A percentile compares a stretch with the other conserved stretches of the same genome.
phyloP scores from a whole-genome alignment of 1,284 basidiomycete genomes.

The Leccinum subrobustum region DNA sequence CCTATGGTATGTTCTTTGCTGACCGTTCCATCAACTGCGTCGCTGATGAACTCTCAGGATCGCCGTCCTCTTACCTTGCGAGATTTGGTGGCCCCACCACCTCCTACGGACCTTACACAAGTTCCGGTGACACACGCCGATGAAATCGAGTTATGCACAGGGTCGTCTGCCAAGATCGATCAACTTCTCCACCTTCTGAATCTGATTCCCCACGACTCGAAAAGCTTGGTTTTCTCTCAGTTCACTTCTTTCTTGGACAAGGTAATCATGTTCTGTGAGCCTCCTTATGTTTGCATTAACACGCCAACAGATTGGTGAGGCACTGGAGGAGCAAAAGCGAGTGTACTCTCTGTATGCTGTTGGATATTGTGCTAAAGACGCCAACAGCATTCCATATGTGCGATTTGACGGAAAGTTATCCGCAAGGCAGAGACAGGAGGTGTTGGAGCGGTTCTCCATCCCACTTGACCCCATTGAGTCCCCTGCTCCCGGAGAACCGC shows the following conservation, averaged over 20 bases:
- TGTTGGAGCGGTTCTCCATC: conserved; percentile 69
- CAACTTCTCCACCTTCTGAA: conserved; percentile 73
- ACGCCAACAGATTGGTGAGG: conserved; percentile 59
- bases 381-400: conserved; percentile 66
- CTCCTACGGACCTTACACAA: conserved; percentile 67
- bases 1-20: conserved; percentile 60
- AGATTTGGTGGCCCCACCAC: conserved; percentile 69
- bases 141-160: conserved; percentile 43
- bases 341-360: conserved; percentile 13
- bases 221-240: conserved; percentile 83
- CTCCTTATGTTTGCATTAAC: conserved; percentile 5
- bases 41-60: conserved; percentile 47
- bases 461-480: conserved; percentile 47
- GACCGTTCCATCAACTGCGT: not conserved
- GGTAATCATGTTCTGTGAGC: conserved; percentile 36
- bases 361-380: conserved; percentile 12
- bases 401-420: conserved; percentile 85
- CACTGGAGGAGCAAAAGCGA: conserved; percentile 63
- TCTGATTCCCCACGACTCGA: conserved; percentile 67
- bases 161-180: conserved; percentile 81
- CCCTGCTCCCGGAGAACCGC: conserved; percentile 19
- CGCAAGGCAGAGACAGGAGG: conserved; percentile 73
- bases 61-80: conserved; percentile 60
- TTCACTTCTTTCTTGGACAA: conserved; percentile 84
- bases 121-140: conserved; percentile 42